Base-by-base conservation (phyloP, 225 moss, liverwort and hornwort genomes). In the Sphagnum tenellum region DNA sequence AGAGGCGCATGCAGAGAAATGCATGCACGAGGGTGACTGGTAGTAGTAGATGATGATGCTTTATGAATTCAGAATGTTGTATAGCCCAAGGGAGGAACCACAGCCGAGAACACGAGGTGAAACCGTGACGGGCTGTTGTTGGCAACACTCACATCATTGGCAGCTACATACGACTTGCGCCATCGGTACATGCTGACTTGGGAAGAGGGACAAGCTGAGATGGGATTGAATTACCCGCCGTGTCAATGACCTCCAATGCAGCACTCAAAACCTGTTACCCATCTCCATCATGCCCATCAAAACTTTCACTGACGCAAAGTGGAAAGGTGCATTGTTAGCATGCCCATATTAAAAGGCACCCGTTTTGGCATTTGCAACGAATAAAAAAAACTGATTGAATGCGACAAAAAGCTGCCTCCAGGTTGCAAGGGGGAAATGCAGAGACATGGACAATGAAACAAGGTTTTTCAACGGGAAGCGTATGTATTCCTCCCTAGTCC, bases 21-120 rank as follows among this genome's bases (percentile, higher is more conserved):
- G 29, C 29, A 29, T 81, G 72, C 76, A 88, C 88, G 70, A 56
- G 51, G 73, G 59, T 75, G 70, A 49, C 68, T 73, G 54, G 69
- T 69, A 29, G 29, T 29, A 0, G 29, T 29, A 29, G 29, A 29
- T 29, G 29, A 29, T 52, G 76, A 77, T 56, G 87, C 64, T 63
- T 65, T 10, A 56, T 72, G 81, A 68, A 98, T 72, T 56, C 87
- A 71, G 64, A 87, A 98, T 62, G 90, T 77, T 56, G 76, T 80
- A 67, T 87, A 98, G 58, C 98, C 93, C 55, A 98, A 82, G 51
- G 98, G 85, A 59, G 90, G 98, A 49, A 98, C 89, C 48, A 82
- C 68, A 47, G 87, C 98, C 71, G 75, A 76, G 71, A 98, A 98
- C 4, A 93, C 83, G 55, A 98, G 70, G 52, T 77, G 78, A 55